These are phyloP conservation scores for Hypomontagnella submonticulosa DNA, from an alignment of 495 filamentous ascomycete species.

Conservation along the genomic window DNA sequence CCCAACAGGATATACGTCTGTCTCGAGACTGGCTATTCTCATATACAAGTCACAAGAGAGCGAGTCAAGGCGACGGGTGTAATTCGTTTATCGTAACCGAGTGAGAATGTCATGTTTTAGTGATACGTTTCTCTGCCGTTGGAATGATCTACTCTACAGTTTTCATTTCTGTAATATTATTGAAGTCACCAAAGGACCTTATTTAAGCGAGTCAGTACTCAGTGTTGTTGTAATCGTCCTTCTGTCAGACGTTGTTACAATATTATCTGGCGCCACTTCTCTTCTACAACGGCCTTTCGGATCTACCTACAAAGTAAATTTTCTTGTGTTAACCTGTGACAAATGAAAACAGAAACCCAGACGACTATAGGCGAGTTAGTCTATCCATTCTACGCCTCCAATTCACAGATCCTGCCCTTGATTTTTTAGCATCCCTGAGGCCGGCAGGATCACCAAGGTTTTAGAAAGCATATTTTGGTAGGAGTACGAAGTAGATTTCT, in stretches of 20 bases:
- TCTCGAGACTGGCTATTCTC: neutral
- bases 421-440: neutral
- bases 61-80: slow-evolving; percentile 7
- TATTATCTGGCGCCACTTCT: neutral
- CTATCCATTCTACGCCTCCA: neutral
- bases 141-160: neutral
- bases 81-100: neutral
- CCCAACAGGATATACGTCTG: neutral
- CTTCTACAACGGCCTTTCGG: neutral
- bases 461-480: neutral
- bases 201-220: neutral
- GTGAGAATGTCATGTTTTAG: slow-evolving; percentile 2
- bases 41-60: neutral
- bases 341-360: neutral
- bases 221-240: too few relatives aligned
- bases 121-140: neutral
- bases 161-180: neutral
- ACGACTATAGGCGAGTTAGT: neutral
- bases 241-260: neutral
- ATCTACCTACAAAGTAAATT: neutral
- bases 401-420: neutral
- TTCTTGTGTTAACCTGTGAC: neutral
- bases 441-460: slow-evolving; percentile 27
- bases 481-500: neutral
- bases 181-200: neutral